Conservation (phyloP, 1,284 basidiomycete genomes). For the Tilletia walkeri region DNA sequence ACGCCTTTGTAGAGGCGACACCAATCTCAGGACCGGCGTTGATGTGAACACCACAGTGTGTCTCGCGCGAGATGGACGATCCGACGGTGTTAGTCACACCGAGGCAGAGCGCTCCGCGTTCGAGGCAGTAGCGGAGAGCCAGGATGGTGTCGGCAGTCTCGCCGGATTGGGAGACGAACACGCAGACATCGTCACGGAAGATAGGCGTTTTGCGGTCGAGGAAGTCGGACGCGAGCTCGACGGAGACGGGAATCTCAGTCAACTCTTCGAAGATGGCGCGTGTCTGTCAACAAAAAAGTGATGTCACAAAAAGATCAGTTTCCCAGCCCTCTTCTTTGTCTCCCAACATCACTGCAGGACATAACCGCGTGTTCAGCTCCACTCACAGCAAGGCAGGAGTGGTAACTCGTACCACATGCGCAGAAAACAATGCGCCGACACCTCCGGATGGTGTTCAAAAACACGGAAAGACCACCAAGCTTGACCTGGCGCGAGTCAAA, state of each 20-base stretch:
- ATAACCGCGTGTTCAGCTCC: background rate
- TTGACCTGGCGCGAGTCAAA: conserved; percentile 90
- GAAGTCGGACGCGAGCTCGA: conserved; percentile 98
- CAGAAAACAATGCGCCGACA: conserved; percentile 93
- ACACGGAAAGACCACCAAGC: conserved; percentile 90
- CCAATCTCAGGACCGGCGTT: conserved; percentile 99
- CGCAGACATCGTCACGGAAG: conserved; percentile 96
- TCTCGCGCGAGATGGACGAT: conserved; percentile 95
- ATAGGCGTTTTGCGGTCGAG: conserved; percentile 98
- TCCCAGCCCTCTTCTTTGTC: too few species aligned
- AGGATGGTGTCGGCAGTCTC: conserved; percentile 99
- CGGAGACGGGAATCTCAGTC: conserved; percentile 95
- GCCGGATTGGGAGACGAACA: conserved; percentile 96
- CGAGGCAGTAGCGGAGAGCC: conserved; percentile 91
- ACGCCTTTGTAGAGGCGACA: conserved; percentile 99
- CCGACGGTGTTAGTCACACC: conserved; percentile 99
- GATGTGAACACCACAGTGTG: conserved; percentile 95
- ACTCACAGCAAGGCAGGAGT: conserved; percentile 80
- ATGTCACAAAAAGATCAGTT: background rate
- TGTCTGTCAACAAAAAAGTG: conserved; percentile 60
- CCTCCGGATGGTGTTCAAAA: conserved; percentile 91
- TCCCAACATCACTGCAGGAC: too few species aligned
- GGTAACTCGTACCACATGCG: conserved; percentile 96
- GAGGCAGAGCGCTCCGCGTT: conserved; percentile 82
- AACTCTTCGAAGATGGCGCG: conserved; percentile 95